phyloP scores from a whole-genome alignment of 441 rosid genomes.

The Geranium incanum region DNA sequence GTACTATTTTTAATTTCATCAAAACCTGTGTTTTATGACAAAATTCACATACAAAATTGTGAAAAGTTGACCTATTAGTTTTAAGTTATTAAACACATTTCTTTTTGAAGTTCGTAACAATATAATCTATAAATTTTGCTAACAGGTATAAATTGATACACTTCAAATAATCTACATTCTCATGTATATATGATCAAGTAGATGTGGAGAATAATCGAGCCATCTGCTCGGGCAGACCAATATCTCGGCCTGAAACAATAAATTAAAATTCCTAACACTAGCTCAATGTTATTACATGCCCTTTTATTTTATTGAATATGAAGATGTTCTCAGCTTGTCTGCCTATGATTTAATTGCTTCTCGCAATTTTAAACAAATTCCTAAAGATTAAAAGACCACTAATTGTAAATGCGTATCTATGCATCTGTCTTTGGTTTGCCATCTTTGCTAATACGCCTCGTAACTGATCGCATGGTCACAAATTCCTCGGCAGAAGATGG shows the following conservation, averaged over 20 bases:
- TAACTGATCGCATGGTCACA: constrained; percentile 78
- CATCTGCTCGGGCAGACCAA: background rate
- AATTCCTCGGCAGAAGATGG: constrained; percentile 99
- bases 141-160: no score
- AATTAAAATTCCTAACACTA: background rate
- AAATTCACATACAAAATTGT: no score
- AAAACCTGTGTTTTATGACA: no score
- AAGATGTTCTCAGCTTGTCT: background rate
- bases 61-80: no score
- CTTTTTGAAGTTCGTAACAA: no score
- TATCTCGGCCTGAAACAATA: background rate
- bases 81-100: no score
- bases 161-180: no score
- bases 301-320: background rate
- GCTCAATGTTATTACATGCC: background rate
- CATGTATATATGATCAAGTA: no score
- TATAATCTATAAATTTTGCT: no score
- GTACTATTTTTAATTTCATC: no score
- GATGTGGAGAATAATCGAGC: background rate
- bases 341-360: background rate
- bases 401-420: constrained; percentile 13
- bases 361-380: background rate
- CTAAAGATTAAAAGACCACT: background rate
- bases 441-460: constrained; percentile 43
- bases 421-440: constrained; percentile 61